Base-by-base conservation (phyloP, 345 rosid genomes). In the Stellera chamaejasme region DNA sequence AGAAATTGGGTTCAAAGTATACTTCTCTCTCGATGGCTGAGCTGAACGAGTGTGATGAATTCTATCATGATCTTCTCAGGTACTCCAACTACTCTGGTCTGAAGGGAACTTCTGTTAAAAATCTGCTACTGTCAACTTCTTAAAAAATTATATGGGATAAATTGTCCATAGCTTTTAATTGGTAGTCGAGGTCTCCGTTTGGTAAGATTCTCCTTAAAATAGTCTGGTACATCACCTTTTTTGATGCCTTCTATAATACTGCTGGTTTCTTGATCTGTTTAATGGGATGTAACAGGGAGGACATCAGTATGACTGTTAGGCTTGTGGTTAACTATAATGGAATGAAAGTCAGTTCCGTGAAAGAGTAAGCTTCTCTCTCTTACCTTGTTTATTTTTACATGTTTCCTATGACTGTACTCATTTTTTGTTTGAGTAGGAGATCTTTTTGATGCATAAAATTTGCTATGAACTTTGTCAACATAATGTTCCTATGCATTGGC, bases 11-110 rank as follows among this genome's bases (percentile, higher is more conserved):
- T 54, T 65, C 68, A 28, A 92, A 84, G 66, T 92, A 88, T 75
- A 80, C 84, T 32, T 80, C 89, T 57, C 5, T 84, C 57, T 72
- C 90, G 48, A 64, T 60, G 1, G 69, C 44, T 62, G 85, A 88
- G 66, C 74, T 88, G 57, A 76, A 69, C 55, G 81, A 72, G 63
- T 48, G 72, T 43, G 67, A 60, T 19, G 80, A 76, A 25, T 78
- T 92, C 66, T 92, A 85, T 66, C 64, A 79, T 69, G 98, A 88
- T 73, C 96, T 92, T 72, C 95, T 92, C 66, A 88, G 95, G 98
- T 82, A 79, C 56, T 27, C 27, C 47, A 47, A 19, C 50, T 41
- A 25, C 41, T 27, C 39, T 49, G 27, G 41, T 14, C 59, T 42
- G 42, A 52, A 45, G 28, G 45, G 25, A 12, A 13, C 11, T 12